A percentile compares a stretch with the other conserved stretches of the same genome.
phyloP scores from a whole-genome alignment of 495 filamentous ascomycete species.

The Apiosordaria backusii region DNA sequence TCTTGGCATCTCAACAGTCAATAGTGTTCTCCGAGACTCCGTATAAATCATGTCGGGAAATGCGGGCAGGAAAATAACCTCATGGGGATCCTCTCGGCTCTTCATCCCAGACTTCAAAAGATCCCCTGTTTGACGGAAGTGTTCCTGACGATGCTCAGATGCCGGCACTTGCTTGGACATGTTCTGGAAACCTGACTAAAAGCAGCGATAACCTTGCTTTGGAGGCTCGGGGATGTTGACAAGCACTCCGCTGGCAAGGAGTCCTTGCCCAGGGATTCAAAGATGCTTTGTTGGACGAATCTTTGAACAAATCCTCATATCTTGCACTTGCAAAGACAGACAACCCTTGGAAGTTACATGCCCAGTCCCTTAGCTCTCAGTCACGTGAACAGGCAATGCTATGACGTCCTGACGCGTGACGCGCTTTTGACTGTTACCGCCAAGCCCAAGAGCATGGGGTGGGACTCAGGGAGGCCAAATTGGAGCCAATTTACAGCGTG shows the following conservation, averaged over 20 bases:
- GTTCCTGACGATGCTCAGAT: background rate
- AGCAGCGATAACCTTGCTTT: background rate
- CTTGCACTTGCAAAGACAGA: no score
- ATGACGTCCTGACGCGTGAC: conserved; percentile 31
- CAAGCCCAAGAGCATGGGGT: conserved; percentile 1
- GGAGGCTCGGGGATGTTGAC: background rate
- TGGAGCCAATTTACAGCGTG: conserved; percentile 6
- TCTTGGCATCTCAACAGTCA: conserved; percentile 8
- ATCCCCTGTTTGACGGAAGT: no score
- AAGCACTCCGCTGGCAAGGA: background rate
- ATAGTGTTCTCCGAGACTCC: background rate
- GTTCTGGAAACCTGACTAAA: background rate
- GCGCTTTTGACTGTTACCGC: conserved; percentile 17
- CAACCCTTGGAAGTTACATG: background rate
- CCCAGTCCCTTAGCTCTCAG: background rate
- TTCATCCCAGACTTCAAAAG: background rate
- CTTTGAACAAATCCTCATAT: background rate
- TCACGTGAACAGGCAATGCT: conserved; percentile 13
- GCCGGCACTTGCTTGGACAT: background rate
- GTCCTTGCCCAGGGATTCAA: background rate
- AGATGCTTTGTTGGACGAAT: background rate
- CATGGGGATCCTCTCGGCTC: background rate
- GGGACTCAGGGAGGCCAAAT: background rate
- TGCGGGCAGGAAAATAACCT: background rate
- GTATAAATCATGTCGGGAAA: background rate